Conservation (phyloP, 768 basidiomycete species). For the Podaxis mareebaensis region DNA sequence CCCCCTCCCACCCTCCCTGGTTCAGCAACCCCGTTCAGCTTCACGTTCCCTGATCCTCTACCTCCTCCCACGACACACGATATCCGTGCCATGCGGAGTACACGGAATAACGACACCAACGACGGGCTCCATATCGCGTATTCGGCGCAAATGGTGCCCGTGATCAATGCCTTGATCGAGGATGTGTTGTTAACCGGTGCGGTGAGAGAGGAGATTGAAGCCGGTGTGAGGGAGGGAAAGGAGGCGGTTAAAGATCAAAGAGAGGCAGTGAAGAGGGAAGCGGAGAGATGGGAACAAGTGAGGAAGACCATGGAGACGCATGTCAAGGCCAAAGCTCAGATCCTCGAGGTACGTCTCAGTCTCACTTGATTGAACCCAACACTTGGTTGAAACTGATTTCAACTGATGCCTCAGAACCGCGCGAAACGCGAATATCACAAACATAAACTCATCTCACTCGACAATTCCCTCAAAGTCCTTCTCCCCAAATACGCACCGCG, state of each 20-base stretch:
- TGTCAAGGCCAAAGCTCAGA: conserved; percentile 24
- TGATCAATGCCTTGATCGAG: conserved; percentile 61
- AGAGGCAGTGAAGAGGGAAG: conserved; percentile 56
- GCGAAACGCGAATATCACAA: conserved; percentile 49
- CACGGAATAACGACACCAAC: conserved; percentile 42
- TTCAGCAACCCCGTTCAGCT: conserved; percentile 28
- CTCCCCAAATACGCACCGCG: conserved; percentile 49
- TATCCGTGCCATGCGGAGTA: conserved; percentile 38
- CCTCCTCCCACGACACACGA: conserved; percentile 51
- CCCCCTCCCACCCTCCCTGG: conserved; percentile 13
- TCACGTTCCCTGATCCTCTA: conserved; percentile 58
- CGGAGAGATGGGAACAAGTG: conserved; percentile 55
- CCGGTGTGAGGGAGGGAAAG: conserved; percentile 54
- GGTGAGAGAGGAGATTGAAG: conserved; percentile 63
- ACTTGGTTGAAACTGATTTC: background rate
- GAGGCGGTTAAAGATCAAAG: conserved; percentile 50
- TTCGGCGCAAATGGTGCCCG: conserved; percentile 68
- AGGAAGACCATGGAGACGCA: conserved; percentile 33
- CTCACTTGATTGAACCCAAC: background rate
- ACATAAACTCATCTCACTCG: conserved; percentile 46
- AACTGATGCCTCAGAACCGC: conserved; percentile 36
- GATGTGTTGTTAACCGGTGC: conserved; percentile 43
- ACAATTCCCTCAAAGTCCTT: conserved; percentile 55
- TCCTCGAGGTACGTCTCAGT: conserved; percentile 4
- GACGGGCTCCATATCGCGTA: conserved; percentile 30